These are phyloP conservation scores for Fusarium odoratissimum DNA, from an alignment of 2,329 filamentous ascomycete species.

Conservation along the genomic window DNA sequence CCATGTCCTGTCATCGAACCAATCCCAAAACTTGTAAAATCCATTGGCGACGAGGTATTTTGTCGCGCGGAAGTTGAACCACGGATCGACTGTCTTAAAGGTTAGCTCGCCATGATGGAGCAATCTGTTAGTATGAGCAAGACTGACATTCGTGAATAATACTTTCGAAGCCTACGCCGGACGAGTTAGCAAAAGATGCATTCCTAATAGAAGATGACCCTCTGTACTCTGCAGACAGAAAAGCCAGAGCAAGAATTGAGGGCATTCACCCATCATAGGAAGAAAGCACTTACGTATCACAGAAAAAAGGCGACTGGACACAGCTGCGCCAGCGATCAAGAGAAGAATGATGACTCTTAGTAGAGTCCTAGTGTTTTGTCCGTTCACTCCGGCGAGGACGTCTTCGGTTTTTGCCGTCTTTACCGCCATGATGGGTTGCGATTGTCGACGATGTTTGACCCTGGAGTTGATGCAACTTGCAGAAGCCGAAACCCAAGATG, in stretches of 20 bases:
- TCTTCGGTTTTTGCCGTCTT: constrained; percentile 59
- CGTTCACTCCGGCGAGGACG: constrained; percentile 79
- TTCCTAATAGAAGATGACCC: not conserved
- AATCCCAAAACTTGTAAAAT: constrained; percentile 99
- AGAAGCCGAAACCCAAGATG: constrained; percentile 43
- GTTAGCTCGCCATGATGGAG: constrained; percentile 42
- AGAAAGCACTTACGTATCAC: constrained; percentile 82
- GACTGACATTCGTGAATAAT: constrained; percentile 99
- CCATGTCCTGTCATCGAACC: constrained; percentile 99
- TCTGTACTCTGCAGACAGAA: not conserved
- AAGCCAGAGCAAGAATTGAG: not conserved
- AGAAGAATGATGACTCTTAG: constrained; percentile 90
- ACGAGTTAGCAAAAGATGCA: constrained; percentile 47
- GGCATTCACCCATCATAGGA: constrained; percentile 14
- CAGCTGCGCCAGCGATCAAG: constrained; percentile 90
- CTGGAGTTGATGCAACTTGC: constrained; percentile 50
- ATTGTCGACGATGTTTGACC: constrained; percentile 47
- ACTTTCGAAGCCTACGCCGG: constrained; percentile 84
- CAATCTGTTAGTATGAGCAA: constrained; percentile 20
- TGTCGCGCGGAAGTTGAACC: constrained; percentile 99
- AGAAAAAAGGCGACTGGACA: constrained; percentile 95
- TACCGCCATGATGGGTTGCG: constrained; percentile 58
- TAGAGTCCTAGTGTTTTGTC: constrained; percentile 84
- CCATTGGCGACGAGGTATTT: constrained; percentile 98
- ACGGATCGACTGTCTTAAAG: constrained; percentile 83